Evolutionary conservation across 306 rosid genomes (phyloP).

Genomic region (Cucurbita ficifolia): DNA sequence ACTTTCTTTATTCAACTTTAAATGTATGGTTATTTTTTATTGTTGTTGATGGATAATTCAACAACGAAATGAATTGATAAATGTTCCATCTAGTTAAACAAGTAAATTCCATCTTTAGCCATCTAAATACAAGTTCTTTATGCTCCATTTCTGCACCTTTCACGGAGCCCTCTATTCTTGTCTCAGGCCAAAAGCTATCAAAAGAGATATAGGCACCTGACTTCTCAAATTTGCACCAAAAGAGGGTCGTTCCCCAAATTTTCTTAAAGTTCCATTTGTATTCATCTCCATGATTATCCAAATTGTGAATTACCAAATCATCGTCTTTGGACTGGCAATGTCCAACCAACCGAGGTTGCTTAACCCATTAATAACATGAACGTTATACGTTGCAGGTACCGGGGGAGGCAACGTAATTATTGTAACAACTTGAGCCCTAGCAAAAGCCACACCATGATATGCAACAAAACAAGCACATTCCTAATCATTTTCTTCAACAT

Average conservation of each 20-base stretch:
- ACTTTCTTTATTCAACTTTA: too few species aligned
- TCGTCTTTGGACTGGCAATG: conserved; percentile 11
- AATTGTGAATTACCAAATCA: neutral
- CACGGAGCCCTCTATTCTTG: neutral
- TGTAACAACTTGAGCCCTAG: too few species aligned
- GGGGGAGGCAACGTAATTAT: too few species aligned
- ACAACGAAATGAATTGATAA: too few species aligned
- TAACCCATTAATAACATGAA: neutral
- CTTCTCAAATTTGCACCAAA: neutral
- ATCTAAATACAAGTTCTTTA: neutral
- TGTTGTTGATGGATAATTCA: too few species aligned
- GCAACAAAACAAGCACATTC: neutral
- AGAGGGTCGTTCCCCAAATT: neutral
- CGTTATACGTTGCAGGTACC: neutral
- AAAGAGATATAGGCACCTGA: neutral
- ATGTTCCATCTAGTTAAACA: too few species aligned
- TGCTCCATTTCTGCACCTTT: neutral
- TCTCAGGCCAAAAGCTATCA: neutral
- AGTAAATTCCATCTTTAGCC: too few species aligned
- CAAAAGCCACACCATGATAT: neutral
- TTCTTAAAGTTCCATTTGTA: neutral
- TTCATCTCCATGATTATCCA: neutral
- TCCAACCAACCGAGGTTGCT: neutral
- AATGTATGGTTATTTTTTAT: too few species aligned
- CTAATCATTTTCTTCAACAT: neutral